Conservation (phyloP, 352 stramenopile species). For the Phytopythium cucurbitacearum region DNA sequence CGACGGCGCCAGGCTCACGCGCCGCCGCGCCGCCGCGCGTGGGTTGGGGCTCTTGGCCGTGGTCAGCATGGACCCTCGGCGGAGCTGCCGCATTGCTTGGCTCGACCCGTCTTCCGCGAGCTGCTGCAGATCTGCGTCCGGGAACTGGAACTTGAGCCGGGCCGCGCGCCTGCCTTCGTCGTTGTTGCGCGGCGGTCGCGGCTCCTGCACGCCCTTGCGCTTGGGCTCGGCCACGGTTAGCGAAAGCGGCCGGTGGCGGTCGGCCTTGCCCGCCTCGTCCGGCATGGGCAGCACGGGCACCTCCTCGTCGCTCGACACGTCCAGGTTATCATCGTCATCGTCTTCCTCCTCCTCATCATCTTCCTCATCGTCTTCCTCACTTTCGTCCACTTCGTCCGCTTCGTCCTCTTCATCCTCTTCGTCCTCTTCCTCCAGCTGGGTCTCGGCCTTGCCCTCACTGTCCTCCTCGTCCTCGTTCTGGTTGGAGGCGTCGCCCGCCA, state of each 20-base stretch:
- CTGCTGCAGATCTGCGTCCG: conserved; percentile 33
- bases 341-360: no score
- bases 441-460: no score
- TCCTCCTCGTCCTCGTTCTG: conserved; percentile 38
- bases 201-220: conserved; percentile 40
- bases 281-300: background rate
- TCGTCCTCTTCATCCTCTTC: conserved; percentile 3
- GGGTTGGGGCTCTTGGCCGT: background rate
- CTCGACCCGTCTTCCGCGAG: conserved; percentile 8
- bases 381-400: conserved; percentile 1
- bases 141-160: conserved; percentile 61
- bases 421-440: background rate
- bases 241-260: conserved; percentile 15
- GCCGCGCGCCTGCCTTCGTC: conserved; percentile 7
- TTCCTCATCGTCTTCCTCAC: no score
- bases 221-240: conserved; percentile 23
- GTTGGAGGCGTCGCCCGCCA: conserved; percentile 24
- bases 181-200: conserved; percentile 23
- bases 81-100: no score
- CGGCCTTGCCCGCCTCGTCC: background rate
- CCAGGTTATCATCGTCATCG: background rate
- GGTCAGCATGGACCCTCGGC: background rate
- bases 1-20: conserved; percentile 1
- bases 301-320: conserved; percentile 1
- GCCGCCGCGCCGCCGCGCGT: background rate